These are phyloP conservation scores for Verticillium nonalfalfae DNA, from an alignment of 2,329 filamentous ascomycete genomes.

Conservation along the genomic window DNA sequence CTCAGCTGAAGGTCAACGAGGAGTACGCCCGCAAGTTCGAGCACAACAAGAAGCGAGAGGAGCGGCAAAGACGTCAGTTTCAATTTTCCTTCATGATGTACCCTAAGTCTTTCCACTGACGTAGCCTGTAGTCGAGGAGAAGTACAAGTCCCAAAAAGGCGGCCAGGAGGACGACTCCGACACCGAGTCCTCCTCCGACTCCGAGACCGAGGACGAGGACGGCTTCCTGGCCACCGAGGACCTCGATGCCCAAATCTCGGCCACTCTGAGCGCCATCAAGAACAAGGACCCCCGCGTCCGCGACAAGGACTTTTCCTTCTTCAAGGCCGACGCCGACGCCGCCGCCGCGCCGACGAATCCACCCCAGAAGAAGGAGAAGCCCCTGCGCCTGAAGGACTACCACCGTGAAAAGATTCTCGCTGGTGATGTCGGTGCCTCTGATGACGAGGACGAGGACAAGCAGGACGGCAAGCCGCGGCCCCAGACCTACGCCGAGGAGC, in stretches of 20 bases:
- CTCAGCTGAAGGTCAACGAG: conserved; percentile 74
- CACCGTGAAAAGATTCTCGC: conserved; percentile 84
- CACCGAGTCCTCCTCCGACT: conserved; percentile 60
- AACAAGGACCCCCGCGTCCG: conserved; percentile 90
- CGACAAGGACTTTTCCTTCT: conserved; percentile 70
- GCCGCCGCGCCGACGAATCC: conserved; percentile 16
- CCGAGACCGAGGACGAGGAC: conserved; percentile 85
- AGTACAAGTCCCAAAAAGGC: conserved; percentile 51
- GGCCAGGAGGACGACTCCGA: conserved; percentile 40
- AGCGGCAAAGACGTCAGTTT: conserved; percentile 60
- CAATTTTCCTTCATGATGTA: not conserved
- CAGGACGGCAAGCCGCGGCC: conserved; percentile 39
- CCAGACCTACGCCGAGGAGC: conserved; percentile 80
- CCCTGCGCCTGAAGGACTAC: conserved; percentile 82
- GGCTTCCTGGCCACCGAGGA: conserved; percentile 80
- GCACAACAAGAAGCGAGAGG: conserved; percentile 95
- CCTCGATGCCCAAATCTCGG: conserved; percentile 80
- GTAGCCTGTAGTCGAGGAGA: conserved; percentile 70
- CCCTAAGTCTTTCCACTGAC: not conserved
- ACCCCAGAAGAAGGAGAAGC: conserved; percentile 66
- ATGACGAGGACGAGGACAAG: conserved; percentile 40
- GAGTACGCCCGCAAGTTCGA: conserved; percentile 88
- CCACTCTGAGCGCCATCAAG: conserved; percentile 79
- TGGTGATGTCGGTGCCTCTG: conserved; percentile 55
- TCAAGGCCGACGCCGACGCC: conserved; percentile 42